These are phyloP conservation scores for Tetracladium maxilliforme DNA, from an alignment of 2,329 filamentous ascomycete genomes.

Conservation along the genomic window DNA sequence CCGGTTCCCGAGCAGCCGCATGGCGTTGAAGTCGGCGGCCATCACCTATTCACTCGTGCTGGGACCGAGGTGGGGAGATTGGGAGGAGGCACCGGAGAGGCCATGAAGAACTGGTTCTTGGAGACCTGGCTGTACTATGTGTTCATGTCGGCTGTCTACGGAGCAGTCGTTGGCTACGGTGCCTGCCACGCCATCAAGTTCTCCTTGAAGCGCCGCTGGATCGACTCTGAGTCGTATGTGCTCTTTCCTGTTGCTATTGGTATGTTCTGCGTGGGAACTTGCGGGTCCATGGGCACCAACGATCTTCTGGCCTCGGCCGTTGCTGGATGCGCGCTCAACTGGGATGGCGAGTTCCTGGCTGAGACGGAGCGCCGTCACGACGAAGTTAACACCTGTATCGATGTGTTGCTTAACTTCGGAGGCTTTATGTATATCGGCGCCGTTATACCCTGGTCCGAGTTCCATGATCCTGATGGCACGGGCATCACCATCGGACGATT, in stretches of 20 bases:
- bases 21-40: too few relatives aligned
- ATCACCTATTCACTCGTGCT: too few relatives aligned
- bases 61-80: too few relatives aligned
- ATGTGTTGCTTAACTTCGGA: constrained; percentile 43
- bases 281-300: constrained; percentile 40
- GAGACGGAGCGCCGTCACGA: constrained; percentile 41
- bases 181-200: not conserved
- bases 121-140: too few relatives aligned
- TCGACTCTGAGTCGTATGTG: constrained; percentile 37
- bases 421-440: constrained; percentile 45
- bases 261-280: constrained; percentile 41
- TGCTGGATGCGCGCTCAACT: constrained; percentile 43
- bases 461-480: constrained; percentile 33
- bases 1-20: too few relatives aligned
- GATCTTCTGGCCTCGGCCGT: constrained; percentile 46
- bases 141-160: too few relatives aligned
- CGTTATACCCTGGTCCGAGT: constrained; percentile 38
- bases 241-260: constrained; percentile 35
- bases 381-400: constrained; percentile 42
- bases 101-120: too few relatives aligned
- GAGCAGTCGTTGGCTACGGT: not conserved
- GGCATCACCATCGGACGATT: constrained; percentile 36
- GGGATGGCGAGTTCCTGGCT: constrained; percentile 42
- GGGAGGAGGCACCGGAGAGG: too few relatives aligned
- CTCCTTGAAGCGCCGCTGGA: constrained; percentile 32